Evolutionary conservation across 768 basidiomycete species (phyloP), one percentile per base, ranked within the genome.

Genomic region (Russula dissimulans): DNA sequence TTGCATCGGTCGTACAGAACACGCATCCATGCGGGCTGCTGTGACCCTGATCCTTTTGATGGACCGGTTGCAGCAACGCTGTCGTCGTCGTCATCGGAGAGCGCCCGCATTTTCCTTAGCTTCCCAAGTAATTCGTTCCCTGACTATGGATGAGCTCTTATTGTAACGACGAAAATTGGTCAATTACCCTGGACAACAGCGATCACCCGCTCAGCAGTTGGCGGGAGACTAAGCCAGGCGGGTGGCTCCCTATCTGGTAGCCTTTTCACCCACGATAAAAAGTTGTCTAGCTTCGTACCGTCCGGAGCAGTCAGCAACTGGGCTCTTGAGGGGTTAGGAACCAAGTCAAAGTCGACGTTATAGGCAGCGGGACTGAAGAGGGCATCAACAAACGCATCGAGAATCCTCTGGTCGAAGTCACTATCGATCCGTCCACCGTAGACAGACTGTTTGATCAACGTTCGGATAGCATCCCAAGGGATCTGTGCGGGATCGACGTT

Each of bases 11-110:
- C 86, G 52, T 86, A 77, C 43, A 97, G 76, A 18, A 81, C 78
- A 36, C 89, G 82, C 95, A 98, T 98, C 95, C 95, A 99, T 1
- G 87, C 89, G 22, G 95, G 95, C 69, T 91, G 89, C 57, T 88
- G 84, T 2, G 85, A 80, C 1, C 82, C 73, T 64, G 84, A 81
- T 18, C 81, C 77, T 69, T 87, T 87, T 22, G 82, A 74, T 26
- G 84, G 73, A n/a, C 78, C 78, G n/a, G 79, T 71, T 3, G 76
- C 67, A 3, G 79, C 70, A 1, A 78, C 71, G 15, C 77, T 78
- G 18, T 84, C 73, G 32, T 93, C 91, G 41, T 94, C 90, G 61
- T 94, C 92, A 68, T 95, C 92, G 0, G 82, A 80, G 53, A 95
- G 73, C 74, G 84, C 89, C 56, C 92, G 80, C 93, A 97, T 95